Percentiles rank a stretch among this genome's conserved stretches.
These are phyloP conservation scores for Lichtheimia ornata DNA, from an alignment of 371 early-diverging fungal genomes.

Conservation along the genomic window DNA sequence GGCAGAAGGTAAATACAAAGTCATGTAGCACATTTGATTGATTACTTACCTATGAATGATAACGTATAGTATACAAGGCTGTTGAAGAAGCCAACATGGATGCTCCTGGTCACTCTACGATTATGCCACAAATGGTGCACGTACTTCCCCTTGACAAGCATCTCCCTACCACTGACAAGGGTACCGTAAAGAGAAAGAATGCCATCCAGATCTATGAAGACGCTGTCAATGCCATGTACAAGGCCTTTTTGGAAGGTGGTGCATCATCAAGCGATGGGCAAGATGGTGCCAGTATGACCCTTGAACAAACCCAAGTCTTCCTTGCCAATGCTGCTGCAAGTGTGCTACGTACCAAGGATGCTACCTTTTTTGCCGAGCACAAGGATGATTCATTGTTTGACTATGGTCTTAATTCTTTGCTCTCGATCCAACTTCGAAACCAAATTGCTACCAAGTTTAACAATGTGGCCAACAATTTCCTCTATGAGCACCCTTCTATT, in stretches of 20 bases:
- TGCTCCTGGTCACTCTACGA: constrained; percentile 31
- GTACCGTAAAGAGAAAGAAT: constrained; percentile 26
- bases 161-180: constrained; percentile 33
- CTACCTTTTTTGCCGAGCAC: no score
- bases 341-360: background rate
- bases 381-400: constrained; percentile 14
- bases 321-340: constrained; percentile 6
- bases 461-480: constrained; percentile 33
- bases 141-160: constrained; percentile 29
- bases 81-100: constrained; percentile 31
- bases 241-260: constrained; percentile 16
- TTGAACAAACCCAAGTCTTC: background rate
- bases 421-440: constrained; percentile 15
- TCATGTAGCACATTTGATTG: background rate
- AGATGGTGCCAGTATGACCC: background rate
- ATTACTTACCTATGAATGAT: background rate
- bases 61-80: constrained; percentile 19
- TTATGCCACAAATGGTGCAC: constrained; percentile 40
- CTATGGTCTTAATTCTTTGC: constrained; percentile 19
- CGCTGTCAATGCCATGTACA: constrained; percentile 30
- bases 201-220: constrained; percentile 19
- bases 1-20: constrained; percentile 8
- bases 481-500: constrained; percentile 34
- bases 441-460: constrained; percentile 17
- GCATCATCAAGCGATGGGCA: background rate